These are phyloP conservation scores for Chenopodium quinoa DNA, from an alignment of 148 eudicot genomes.

Conservation along the genomic window DNA sequence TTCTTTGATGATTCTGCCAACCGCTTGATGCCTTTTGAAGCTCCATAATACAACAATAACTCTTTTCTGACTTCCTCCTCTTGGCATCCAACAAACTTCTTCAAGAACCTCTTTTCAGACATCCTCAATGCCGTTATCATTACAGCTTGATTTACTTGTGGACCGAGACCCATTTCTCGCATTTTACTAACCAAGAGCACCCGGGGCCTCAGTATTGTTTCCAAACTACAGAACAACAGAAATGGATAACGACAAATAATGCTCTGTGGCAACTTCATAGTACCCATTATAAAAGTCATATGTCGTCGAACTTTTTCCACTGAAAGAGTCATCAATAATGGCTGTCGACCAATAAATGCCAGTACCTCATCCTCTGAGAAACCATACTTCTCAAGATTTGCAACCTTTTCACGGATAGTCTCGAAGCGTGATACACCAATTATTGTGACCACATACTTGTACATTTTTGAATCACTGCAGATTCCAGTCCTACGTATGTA, in stretches of 20 bases:
- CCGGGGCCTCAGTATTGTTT: slow-evolving; percentile 58
- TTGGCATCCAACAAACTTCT: slow-evolving; percentile 51
- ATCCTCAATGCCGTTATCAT: slow-evolving; percentile 70
- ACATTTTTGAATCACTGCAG: slow-evolving; percentile 57
- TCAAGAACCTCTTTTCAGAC: slow-evolving; percentile 52
- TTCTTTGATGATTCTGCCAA: slow-evolving; percentile 57
- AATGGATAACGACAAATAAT: slow-evolving; percentile 40
- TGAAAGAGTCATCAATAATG: slow-evolving; percentile 55
- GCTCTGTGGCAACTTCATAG: slow-evolving; percentile 51
- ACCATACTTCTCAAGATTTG: slow-evolving; percentile 69
- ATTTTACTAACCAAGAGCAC: slow-evolving; percentile 45
- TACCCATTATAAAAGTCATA: slow-evolving; percentile 64
- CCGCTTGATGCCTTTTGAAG: slow-evolving; percentile 49
- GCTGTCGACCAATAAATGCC: slow-evolving; percentile 53
- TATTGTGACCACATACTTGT: slow-evolving; percentile 63
- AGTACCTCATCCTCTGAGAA: slow-evolving; percentile 63
- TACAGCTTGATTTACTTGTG: slow-evolving; percentile 44
- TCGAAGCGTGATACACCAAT: slow-evolving; percentile 62
- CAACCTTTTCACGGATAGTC: slow-evolving; percentile 62
- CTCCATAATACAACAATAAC: slow-evolving; percentile 43
- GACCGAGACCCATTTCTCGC: slow-evolving; percentile 56
- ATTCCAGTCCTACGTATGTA: slow-evolving; percentile 59
- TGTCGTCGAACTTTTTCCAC: slow-evolving; percentile 71
- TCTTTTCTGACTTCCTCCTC: slow-evolving; percentile 43
- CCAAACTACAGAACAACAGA: slow-evolving; percentile 54